phyloP scores from a whole-genome alignment of 2,329 filamentous ascomycete species.

The Cadophora sp. region DNA sequence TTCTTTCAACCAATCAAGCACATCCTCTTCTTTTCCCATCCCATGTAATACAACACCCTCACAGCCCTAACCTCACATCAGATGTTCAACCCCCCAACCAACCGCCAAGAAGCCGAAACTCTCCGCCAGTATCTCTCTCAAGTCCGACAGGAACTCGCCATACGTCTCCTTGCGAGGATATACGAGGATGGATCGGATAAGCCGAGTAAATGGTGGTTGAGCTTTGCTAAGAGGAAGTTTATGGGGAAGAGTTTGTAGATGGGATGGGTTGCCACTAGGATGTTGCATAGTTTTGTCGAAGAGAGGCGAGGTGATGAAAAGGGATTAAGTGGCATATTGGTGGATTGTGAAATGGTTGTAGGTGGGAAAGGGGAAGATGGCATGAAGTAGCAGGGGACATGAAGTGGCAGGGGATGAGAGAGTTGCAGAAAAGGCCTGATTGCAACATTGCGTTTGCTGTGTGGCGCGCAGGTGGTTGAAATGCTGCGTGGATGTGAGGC shows the following conservation, averaged over 20 bases:
- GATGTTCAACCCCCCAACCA: slow-evolving; percentile 88
- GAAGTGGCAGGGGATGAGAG: too few species aligned
- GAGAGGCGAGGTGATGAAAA: neutral
- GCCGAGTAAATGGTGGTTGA: slow-evolving; percentile 92
- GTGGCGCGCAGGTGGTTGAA: too few species aligned
- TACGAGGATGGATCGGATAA: slow-evolving; percentile 82
- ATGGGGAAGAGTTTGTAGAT: slow-evolving; percentile 89
- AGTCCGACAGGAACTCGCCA: slow-evolving; percentile 89
- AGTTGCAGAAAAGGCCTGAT: too few species aligned
- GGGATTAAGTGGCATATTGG: neutral
- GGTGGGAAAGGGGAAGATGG: too few species aligned
- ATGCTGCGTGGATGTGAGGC: too few species aligned
- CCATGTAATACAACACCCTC: neutral
- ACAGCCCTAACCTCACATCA: slow-evolving; percentile 40
- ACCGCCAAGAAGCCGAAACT: slow-evolving; percentile 88
- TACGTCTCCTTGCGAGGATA: slow-evolving; percentile 81
- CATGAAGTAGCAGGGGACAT: too few species aligned
- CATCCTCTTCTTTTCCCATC: neutral
- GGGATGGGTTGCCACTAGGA: neutral
- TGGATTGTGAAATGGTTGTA: neutral
- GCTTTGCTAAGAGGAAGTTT: slow-evolving; percentile 99
- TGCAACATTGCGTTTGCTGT: too few species aligned
- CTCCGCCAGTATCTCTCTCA: slow-evolving; percentile 90
- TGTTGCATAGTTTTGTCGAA: too few species aligned
- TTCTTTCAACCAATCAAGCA: neutral